These are phyloP conservation scores for Teratosphaeriaceae sp. DNA, from an alignment of 2,329 filamentous ascomycete species.

Conservation along the genomic window DNA sequence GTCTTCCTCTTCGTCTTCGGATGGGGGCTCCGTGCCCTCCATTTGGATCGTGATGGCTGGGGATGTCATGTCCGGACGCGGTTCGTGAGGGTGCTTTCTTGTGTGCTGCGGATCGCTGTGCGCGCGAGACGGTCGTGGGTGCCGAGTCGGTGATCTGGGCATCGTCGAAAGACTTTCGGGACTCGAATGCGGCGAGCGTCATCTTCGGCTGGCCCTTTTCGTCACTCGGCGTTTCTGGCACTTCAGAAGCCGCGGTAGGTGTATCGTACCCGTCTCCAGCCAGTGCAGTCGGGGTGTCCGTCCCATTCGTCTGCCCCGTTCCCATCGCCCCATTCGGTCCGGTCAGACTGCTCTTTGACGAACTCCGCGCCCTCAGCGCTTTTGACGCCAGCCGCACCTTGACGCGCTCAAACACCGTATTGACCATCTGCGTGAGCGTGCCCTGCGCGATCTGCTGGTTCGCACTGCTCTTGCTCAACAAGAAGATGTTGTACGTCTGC, in stretches of 20 bases:
- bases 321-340: slow-evolving; percentile 29
- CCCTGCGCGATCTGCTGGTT: slow-evolving; percentile 98
- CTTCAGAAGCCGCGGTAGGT: slow-evolving; percentile 32
- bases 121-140: slow-evolving; percentile 59
- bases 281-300: slow-evolving; percentile 24
- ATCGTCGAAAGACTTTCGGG: slow-evolving; percentile 59
- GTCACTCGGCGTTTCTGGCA: slow-evolving; percentile 31
- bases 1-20: slow-evolving; percentile 70
- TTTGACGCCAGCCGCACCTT: slow-evolving; percentile 81
- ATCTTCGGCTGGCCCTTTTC: slow-evolving; percentile 49
- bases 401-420: slow-evolving; percentile 93
- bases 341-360: slow-evolving; percentile 36
- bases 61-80: slow-evolving; percentile 39
- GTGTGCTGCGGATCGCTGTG: slow-evolving; percentile 35
- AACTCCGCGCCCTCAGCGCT: slow-evolving; percentile 61
- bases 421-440: slow-evolving; percentile 96
- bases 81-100: slow-evolving; percentile 29
- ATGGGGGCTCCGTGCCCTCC: slow-evolving; percentile 43
- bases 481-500: slow-evolving; percentile 98
- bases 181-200: slow-evolving; percentile 63
- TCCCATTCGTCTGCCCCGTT: slow-evolving; percentile 22
- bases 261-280: slow-evolving; percentile 20
- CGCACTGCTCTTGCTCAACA: slow-evolving; percentile 84
- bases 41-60: slow-evolving; percentile 29
- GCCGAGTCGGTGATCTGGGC: slow-evolving; percentile 60